These are phyloP conservation scores for Omphalea diandra DNA, from an alignment of 441 rosid species.

Conservation along the genomic window DNA sequence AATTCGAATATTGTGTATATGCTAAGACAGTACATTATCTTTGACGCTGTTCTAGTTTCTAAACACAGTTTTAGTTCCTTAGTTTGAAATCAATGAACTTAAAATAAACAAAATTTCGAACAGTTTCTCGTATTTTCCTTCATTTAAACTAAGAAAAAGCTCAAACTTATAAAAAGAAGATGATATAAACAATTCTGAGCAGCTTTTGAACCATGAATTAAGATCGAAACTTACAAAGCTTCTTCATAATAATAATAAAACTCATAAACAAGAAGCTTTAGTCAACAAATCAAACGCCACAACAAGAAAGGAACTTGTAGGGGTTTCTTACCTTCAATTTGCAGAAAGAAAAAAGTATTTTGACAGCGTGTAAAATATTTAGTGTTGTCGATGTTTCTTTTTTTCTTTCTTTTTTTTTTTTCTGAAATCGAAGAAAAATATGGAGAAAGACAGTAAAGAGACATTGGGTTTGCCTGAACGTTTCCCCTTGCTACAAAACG, in stretches of 20 bases:
- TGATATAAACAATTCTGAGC: background rate
- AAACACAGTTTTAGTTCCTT: slow-evolving; percentile 1
- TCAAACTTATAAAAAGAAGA: slow-evolving; percentile 1
- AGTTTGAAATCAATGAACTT: background rate
- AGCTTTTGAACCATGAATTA: background rate
- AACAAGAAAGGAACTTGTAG: background rate
- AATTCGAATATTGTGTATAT: no score
- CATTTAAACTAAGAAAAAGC: slow-evolving; percentile 22
- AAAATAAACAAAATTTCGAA: background rate
- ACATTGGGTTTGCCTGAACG: slow-evolving; percentile 37
- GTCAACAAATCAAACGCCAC: background rate
- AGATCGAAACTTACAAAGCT: background rate
- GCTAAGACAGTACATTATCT: no score
- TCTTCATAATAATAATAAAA: background rate
- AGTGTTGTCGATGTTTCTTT: no score
- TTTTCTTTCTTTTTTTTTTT: no score
- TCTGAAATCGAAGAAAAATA: slow-evolving; percentile 14
- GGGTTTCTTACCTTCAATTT: slow-evolving; percentile 29
- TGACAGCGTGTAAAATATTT: no score
- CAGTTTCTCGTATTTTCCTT: background rate
- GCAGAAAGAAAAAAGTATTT: slow-evolving; percentile 23
- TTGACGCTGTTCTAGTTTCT: background rate
- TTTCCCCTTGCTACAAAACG: slow-evolving; percentile 31
- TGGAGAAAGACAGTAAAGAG: slow-evolving; percentile 12
- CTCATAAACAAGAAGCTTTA: background rate